Percentiles rank a stretch among this genome's conserved stretches.
phyloP scores from a whole-genome alignment of 1,284 basidiomycete genomes.

The Puccinia horiana region DNA sequence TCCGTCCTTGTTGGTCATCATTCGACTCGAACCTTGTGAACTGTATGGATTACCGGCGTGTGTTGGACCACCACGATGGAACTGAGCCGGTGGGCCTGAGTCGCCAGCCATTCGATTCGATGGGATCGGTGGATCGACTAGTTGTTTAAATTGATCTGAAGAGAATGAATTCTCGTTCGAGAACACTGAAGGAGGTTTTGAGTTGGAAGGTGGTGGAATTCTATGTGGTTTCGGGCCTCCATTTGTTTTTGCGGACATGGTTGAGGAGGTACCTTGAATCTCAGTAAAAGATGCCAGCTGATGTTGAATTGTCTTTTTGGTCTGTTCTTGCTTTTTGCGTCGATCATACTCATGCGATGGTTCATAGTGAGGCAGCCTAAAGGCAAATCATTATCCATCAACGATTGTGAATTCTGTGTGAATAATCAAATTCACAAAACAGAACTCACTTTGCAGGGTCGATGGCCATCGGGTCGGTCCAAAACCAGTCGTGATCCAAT shows the following conservation, averaged over 20 bases:
- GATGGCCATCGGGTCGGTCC: conserved; percentile 80
- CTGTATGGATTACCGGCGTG: conserved; percentile 24
- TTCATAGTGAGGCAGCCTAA: conserved; percentile 72
- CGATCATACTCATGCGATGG: conserved; percentile 82
- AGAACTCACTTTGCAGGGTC: conserved; percentile 74
- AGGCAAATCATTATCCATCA: conserved; percentile 53
- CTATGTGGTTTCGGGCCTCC: conserved; percentile 7
- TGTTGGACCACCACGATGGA: neutral
- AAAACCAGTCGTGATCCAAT: conserved; percentile 65
- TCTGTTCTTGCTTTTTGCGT: conserved; percentile 62
- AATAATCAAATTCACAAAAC: conserved; percentile 44
- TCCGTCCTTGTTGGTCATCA: conserved; percentile 6
- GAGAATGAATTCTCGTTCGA: neutral
- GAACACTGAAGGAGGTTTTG: conserved; percentile 13
- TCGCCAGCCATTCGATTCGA: neutral
- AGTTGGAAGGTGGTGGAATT: conserved; percentile 3
- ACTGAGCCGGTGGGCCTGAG: neutral
- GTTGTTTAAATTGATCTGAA: conserved; percentile 11
- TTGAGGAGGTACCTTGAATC: conserved; percentile 24
- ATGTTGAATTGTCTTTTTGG: conserved; percentile 28
- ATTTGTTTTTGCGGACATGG: neutral
- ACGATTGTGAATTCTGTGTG: conserved; percentile 28
- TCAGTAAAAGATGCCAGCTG: conserved; percentile 40
- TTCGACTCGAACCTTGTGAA: neutral
- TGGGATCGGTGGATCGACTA: neutral